Evolutionary conservation across 1,139 yeast species (phyloP).

Genomic region (Taphrina confusa): DNA sequence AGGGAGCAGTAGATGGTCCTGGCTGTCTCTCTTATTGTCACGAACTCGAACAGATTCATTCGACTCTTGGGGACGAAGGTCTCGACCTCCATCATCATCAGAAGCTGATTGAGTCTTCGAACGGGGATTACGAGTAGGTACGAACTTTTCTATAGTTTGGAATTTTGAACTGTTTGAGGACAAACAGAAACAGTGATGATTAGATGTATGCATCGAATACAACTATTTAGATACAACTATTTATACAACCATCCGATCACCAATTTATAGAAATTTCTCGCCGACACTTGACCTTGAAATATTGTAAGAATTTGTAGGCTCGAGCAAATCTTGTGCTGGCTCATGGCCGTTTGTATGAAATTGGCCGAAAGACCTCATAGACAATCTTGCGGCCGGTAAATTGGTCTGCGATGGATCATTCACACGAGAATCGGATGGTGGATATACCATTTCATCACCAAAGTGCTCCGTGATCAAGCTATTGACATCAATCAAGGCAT

Average conservation of each 20-base stretch:
- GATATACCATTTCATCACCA: constrained; percentile 1
- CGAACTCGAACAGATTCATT: not conserved
- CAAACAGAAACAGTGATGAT: no score
- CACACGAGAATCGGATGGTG: not conserved
- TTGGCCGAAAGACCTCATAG: not conserved
- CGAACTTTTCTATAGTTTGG: not conserved
- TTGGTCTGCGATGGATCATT: not conserved
- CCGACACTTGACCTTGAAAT: no score
- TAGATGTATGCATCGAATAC: no score
- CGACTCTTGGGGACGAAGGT: not conserved
- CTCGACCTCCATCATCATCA: not conserved
- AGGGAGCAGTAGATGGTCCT: not conserved
- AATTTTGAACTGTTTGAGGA: no score
- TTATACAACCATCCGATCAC: no score
- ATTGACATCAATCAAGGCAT: constrained; percentile 3
- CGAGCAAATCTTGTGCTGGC: no score
- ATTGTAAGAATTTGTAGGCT: no score
- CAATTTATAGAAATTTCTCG: no score
- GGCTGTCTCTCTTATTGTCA: not conserved
- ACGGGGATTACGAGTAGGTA: not conserved
- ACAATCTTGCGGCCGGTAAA: not conserved
- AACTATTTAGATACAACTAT: no score
- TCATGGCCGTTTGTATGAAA: no score
- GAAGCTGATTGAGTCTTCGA: no score
- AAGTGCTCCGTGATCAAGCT: constrained; percentile 10